Evolutionary conservation across 306 rosid species (phyloP), one percentile per base, ranked within the genome.

Genomic region (Dicorynia guianensis): DNA sequence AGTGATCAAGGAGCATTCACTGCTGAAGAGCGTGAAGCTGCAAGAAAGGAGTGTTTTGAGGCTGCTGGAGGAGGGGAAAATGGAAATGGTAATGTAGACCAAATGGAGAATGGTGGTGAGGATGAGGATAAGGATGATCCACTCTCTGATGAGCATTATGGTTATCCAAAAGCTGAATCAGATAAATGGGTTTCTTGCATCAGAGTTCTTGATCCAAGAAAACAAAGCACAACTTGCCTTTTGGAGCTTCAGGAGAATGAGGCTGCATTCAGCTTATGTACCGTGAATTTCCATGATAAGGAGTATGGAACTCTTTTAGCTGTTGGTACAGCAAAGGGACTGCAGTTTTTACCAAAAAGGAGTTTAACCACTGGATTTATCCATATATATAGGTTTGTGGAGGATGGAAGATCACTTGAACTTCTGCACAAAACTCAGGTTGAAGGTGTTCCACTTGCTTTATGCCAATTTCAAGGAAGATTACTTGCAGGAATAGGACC

Each of bases 171-270:
- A 87, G 79, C 96, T 39, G 98, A 92, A 77, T 82, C 99, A 10
- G 91, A 92, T 11, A 96, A 83, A 76, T 92, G 99, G 99, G 97
- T 81, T 75, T 92, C 99, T 53, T 92, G 99, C 91, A 96, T 96
- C 80, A 85, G 99, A 82, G 91, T 96, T 86, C 97, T 96, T 79
- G 98, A 90, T 70, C 99, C 98, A 35, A 90, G 88, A 80, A 82
- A 91, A 47, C 93, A 89, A 72, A 85, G 58, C 58, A 96, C 99
- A 57, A 92, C 98, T 63, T 92, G 96, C 83, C 91, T 92, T 72
- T 77, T 96, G 87, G 99, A 90, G 90, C 96, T 96, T 80, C 97
- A 91, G 76, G 99, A 96, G 49, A 90, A 89, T 33, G 99, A 96
- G 85, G 97, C 97, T 76, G 99, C 98, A 38, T 90, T 96, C 88